Evolutionary conservation across 257 asterid genomes (phyloP).

Genomic region (Plectranthus barbatus): DNA sequence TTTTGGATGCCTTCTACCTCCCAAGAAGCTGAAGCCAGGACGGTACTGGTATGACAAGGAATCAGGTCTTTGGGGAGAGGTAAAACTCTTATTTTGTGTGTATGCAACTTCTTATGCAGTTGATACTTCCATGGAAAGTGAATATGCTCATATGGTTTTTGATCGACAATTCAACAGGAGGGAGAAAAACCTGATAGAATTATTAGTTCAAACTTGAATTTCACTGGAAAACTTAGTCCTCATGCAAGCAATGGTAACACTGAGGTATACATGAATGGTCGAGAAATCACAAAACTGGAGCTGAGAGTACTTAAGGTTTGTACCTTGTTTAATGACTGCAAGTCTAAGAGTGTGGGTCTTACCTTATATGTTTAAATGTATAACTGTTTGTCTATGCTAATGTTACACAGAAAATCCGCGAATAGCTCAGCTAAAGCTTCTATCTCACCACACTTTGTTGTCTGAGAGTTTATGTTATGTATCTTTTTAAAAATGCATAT

Average conservation of each 20-base stretch:
- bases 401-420: neutral
- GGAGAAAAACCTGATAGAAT: constrained; percentile 88
- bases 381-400: neutral
- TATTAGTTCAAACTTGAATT: constrained; percentile 75
- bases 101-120: neutral
- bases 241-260: constrained; percentile 88
- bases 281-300: constrained; percentile 89
- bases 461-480: neutral
- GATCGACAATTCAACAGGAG: constrained; percentile 46
- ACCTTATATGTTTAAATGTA: neutral
- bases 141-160: constrained; percentile 20
- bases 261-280: constrained; percentile 88
- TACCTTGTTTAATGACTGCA: constrained; percentile 1
- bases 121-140: neutral
- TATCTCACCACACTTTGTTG: neutral
- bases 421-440: neutral
- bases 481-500: neutral
- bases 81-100: constrained; percentile 14
- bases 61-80: constrained; percentile 97
- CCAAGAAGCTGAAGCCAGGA: constrained; percentile 82
- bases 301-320: constrained; percentile 76
- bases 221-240: constrained; percentile 80
- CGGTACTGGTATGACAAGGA: constrained; percentile 94
- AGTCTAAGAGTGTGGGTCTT: neutral
- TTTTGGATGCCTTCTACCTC: constrained; percentile 75